Evolutionary conservation across 345 rosid genomes (phyloP).

Genomic region (Euphorbia pulcherrima): DNA sequence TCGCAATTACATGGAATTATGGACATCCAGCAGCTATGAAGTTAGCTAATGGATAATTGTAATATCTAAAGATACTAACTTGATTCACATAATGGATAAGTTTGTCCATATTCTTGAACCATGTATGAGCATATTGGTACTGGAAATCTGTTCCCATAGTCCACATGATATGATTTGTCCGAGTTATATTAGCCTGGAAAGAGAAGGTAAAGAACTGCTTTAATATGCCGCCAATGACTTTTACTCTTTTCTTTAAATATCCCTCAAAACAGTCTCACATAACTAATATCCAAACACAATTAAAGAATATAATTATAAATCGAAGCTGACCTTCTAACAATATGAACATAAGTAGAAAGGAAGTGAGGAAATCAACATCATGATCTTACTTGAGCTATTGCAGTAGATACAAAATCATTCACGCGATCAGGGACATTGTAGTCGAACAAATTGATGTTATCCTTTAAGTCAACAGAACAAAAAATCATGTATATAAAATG

Average conservation of each 20-base stretch:
- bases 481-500: constrained; percentile 4
- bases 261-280: not conserved
- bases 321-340: constrained; percentile 8
- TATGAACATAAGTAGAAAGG: not conserved
- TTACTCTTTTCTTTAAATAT: not conserved
- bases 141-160: constrained; percentile 56
- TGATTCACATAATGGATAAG: constrained; percentile 47
- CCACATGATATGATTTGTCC: constrained; percentile 59
- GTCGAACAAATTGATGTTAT: constrained; percentile 43
- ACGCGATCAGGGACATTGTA: constrained; percentile 50
- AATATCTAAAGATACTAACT: constrained; percentile 11
- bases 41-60: not conserved
- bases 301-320: not conserved
- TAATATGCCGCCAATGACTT: not conserved
- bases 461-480: constrained; percentile 30
- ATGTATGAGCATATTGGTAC: constrained; percentile 51
- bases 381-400: constrained; percentile 43
- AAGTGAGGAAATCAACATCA: not conserved
- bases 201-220: not conserved
- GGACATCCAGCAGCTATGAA: not conserved
- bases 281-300: not conserved
- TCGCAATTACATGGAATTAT: not conserved
- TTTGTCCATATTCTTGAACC: constrained; percentile 56
- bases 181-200: constrained; percentile 49
- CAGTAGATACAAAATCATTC: constrained; percentile 48